Evolutionary conservation across 106 monocot genomes (phyloP).

Genomic region (Allium sativum): DNA sequence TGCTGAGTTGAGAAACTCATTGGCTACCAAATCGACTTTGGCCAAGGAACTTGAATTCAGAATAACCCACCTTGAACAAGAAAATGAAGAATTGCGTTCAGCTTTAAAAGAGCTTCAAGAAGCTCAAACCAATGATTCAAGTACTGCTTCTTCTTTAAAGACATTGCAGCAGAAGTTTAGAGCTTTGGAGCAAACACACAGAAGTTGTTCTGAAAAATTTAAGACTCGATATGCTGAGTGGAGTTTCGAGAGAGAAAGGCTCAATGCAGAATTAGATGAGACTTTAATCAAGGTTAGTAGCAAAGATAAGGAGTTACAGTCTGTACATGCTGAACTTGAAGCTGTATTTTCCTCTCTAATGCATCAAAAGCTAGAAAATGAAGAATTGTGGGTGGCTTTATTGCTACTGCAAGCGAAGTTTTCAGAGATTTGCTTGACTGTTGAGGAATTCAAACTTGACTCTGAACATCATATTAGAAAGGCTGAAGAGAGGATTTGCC

Average conservation of each 20-base stretch:
- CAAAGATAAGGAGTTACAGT: constrained; percentile 23
- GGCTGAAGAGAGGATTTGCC: constrained; percentile 12
- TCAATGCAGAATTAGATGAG: constrained; percentile 38
- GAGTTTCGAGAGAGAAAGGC: constrained; percentile 27
- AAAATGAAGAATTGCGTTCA: constrained; percentile 54
- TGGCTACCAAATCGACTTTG: constrained; percentile 43
- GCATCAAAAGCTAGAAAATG: constrained; percentile 36
- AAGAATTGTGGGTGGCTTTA: constrained; percentile 30
- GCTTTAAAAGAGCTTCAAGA: constrained; percentile 57
- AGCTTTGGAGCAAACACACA: constrained; percentile 55
- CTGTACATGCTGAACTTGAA: constrained; percentile 45
- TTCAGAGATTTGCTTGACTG: constrained; percentile 18
- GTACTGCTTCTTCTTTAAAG: constrained; percentile 42
- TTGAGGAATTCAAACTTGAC: constrained; percentile 15
- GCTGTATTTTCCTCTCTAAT: constrained; percentile 15
- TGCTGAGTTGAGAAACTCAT: constrained; percentile 43
- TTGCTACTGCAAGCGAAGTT: constrained; percentile 35
- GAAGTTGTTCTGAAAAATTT: constrained; percentile 40
- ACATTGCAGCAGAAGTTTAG: constrained; percentile 38
- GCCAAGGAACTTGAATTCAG: constrained; percentile 54
- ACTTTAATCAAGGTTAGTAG: constrained; percentile 21
- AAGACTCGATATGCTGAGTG: constrained; percentile 45
- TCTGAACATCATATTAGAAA: constrained; percentile 8
- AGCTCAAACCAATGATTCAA: constrained; percentile 38
- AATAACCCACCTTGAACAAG: constrained; percentile 42